Percentiles rank a stretch among this genome's conserved stretches.
Conservation (phyloP, 2,329 filamentous ascomycete genomes). For the Hymenoscyphus infarciens region DNA sequence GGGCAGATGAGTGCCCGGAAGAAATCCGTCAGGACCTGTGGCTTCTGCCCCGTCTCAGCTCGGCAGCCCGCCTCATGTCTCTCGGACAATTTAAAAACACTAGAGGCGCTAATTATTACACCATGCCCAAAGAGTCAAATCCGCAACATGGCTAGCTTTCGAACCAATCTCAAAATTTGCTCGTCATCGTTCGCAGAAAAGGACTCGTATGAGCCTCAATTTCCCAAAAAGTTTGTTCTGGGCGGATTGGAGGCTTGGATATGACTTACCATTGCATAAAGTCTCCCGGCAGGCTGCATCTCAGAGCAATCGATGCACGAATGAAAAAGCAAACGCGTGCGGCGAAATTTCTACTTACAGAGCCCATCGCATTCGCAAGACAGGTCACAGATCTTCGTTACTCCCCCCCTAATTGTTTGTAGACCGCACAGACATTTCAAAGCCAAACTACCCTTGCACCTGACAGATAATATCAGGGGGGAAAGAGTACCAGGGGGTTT, state of each 20-base stretch:
- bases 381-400: background rate
- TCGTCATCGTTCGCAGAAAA: background rate
- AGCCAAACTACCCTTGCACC: no score
- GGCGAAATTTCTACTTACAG: background rate
- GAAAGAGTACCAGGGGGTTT: background rate
- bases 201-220: background rate
- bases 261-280: slow-evolving; percentile 1
- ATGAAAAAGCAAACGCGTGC: background rate
- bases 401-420: no score
- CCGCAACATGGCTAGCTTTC: background rate
- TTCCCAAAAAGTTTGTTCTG: background rate
- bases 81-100: slow-evolving; percentile 12
- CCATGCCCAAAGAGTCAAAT: slow-evolving; percentile 4
- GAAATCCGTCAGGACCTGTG: background rate
- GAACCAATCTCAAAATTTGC: background rate
- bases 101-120: slow-evolving; percentile 3
- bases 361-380: background rate
- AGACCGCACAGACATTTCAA: no score
- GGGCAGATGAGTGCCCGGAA: background rate
- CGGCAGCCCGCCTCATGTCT: slow-evolving; percentile 6
- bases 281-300: slow-evolving; percentile 1
- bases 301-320: background rate
- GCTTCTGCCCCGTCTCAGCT: background rate
- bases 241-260: background rate
- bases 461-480: no score